Evolutionary conservation across 495 filamentous ascomycete genomes (phyloP).

Genomic region (Penicillium pancosmium): DNA sequence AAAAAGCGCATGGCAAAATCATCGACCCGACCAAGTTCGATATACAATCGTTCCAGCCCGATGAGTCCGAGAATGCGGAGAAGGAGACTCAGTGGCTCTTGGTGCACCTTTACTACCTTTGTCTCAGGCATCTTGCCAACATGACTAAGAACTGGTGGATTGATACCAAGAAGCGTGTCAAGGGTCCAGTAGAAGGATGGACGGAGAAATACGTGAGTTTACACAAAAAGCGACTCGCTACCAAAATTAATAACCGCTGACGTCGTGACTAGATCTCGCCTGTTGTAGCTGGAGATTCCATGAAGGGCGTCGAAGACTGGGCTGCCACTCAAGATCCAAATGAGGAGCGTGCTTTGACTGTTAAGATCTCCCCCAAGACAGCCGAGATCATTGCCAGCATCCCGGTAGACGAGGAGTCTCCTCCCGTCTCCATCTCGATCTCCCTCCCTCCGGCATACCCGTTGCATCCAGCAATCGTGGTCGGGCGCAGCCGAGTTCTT

Average conservation of each 20-base stretch:
- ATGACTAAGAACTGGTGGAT: slow-evolving; percentile 88
- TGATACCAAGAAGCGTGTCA: slow-evolving; percentile 71
- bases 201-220: slow-evolving; percentile 69
- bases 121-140: slow-evolving; percentile 72
- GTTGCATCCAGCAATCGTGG: slow-evolving; percentile 73
- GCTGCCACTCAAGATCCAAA: slow-evolving; percentile 52
- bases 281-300: slow-evolving; percentile 68
- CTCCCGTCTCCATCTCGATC: slow-evolving; percentile 76
- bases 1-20: slow-evolving; percentile 67
- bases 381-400: slow-evolving; percentile 81
- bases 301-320: slow-evolving; percentile 77
- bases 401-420: slow-evolving; percentile 81
- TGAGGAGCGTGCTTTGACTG: slow-evolving; percentile 67
- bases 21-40: slow-evolving; percentile 68
- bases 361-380: slow-evolving; percentile 70
- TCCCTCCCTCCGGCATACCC: slow-evolving; percentile 80
- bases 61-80: slow-evolving; percentile 59
- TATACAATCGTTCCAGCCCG: slow-evolving; percentile 68
- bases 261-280: slow-evolving; percentile 65
- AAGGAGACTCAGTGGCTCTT: slow-evolving; percentile 79
- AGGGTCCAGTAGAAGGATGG: slow-evolving; percentile 74
- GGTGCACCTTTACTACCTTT: slow-evolving; percentile 82
- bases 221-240: neutral
- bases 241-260: slow-evolving; percentile 9
- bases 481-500: slow-evolving; percentile 77